Evolutionary conservation across 805 yeast genomes (phyloP).

Genomic region (Metschnikowia rubicola): DNA sequence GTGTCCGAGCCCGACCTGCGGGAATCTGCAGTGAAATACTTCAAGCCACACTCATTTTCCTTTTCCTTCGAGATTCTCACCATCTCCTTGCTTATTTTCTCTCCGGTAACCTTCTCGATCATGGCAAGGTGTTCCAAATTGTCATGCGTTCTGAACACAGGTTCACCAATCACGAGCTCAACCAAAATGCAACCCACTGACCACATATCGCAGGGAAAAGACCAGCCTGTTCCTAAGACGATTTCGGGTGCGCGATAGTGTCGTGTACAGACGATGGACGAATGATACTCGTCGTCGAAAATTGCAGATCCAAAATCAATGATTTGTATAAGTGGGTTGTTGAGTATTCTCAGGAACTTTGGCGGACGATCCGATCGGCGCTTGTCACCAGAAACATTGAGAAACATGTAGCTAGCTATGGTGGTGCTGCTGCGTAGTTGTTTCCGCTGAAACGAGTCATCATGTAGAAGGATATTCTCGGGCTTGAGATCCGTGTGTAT

Average conservation of each 20-base stretch:
- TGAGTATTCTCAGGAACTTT: conserved; percentile 47
- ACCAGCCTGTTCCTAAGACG: conserved; percentile 93
- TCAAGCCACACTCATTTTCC: conserved; percentile 40
- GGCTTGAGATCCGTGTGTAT: conserved; percentile 97
- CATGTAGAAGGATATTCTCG: conserved; percentile 77
- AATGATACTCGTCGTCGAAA: conserved; percentile 90
- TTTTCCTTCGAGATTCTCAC: conserved; percentile 31
- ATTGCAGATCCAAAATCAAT: conserved; percentile 98
- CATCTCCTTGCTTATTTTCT: conserved; percentile 44
- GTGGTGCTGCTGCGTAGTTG: conserved; percentile 32
- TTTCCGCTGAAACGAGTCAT: conserved; percentile 44
- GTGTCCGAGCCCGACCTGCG: conserved; percentile 7
- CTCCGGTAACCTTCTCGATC: conserved; percentile 79
- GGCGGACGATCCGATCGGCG: conserved; percentile 26
- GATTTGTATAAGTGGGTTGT: conserved; percentile 77
- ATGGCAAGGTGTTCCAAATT: conserved; percentile 90
- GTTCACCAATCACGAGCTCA: conserved; percentile 91
- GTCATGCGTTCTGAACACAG: conserved; percentile 91
- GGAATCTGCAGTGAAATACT: conserved; percentile 30
- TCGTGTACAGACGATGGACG: conserved; percentile 86
- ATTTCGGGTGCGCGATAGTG: conserved; percentile 98
- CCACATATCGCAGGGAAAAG: conserved; percentile 96
- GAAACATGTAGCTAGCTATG: conserved; percentile 30
- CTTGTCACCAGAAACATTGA: conserved; percentile 13
- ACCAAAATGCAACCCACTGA: conserved; percentile 90